Conservation (phyloP, 1,139 yeast species). For the Meyerozyma athensensis region DNA sequence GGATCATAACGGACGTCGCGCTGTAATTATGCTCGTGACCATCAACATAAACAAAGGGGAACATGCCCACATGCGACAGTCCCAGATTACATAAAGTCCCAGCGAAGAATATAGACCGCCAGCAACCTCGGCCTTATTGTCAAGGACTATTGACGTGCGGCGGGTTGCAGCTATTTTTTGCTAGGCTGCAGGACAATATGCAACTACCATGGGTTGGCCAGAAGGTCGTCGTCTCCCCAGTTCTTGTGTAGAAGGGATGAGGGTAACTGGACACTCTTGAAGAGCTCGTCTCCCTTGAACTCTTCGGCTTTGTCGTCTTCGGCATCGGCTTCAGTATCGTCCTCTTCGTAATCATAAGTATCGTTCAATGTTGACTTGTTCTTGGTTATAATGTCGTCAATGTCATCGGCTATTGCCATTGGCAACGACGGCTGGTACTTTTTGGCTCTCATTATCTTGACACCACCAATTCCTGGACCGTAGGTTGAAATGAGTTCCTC, state of each 20-base stretch:
- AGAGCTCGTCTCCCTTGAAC: constrained; percentile 45
- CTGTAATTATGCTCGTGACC: background rate
- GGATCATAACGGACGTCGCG: constrained; percentile 2
- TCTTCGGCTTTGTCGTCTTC: constrained; percentile 12
- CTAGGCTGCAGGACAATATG: background rate
- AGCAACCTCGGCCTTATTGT: constrained; percentile 1
- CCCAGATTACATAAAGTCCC: background rate
- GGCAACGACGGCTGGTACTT: constrained; percentile 64
- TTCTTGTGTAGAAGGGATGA: constrained; percentile 47
- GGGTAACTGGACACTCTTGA: constrained; percentile 48
- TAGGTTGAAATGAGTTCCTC: constrained; percentile 56
- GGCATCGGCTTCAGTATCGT: constrained; percentile 11
- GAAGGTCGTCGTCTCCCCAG: constrained; percentile 41
- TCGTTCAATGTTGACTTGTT: constrained; percentile 30
- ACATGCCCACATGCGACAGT: background rate
- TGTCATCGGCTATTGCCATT: constrained; percentile 51
- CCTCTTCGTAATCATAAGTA: constrained; percentile 32
- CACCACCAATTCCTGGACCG: constrained; percentile 59
- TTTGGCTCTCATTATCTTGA: constrained; percentile 39
- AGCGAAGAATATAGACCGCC: background rate
- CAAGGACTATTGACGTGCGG: background rate
- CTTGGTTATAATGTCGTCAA: constrained; percentile 49
- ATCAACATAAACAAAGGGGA: background rate
- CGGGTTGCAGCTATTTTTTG: background rate
- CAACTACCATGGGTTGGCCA: constrained; percentile 46